Evolutionary conservation across 2,329 filamentous ascomycete genomes (phyloP).

Genomic region (Cladosporium velox): DNA sequence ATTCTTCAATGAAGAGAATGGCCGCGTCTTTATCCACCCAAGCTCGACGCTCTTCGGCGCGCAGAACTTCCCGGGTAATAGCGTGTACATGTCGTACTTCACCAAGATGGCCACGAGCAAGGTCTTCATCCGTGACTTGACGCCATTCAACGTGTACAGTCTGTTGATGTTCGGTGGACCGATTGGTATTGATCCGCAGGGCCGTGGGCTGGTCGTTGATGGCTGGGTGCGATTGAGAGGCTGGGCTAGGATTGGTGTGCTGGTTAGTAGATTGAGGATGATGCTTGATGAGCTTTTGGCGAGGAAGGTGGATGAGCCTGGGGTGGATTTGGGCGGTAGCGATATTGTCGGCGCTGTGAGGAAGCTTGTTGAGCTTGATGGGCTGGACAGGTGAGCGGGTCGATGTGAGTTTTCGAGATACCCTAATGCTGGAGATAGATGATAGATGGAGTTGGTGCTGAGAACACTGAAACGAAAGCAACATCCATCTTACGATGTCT

Average conservation of each 20-base stretch:
- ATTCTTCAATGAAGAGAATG: conserved; percentile 82
- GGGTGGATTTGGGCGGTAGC: conserved; percentile 44
- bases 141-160: conserved; percentile 88
- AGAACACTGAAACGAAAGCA: background rate
- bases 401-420: background rate
- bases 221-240: conserved; percentile 84
- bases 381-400: conserved; percentile 44
- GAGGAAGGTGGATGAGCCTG: conserved; percentile 75
- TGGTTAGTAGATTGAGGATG: conserved; percentile 77
- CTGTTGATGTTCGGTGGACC: conserved; percentile 84
- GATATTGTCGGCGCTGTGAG: conserved; percentile 77
- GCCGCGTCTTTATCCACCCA: conserved; percentile 90
- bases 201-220: conserved; percentile 84
- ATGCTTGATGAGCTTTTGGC: conserved; percentile 87
- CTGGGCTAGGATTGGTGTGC: conserved; percentile 91
- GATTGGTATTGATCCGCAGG: conserved; percentile 83
- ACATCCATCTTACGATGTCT: no score
- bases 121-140: conserved; percentile 87
- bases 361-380: conserved; percentile 84
- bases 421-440: background rate
- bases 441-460: background rate
- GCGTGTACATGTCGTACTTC: conserved; percentile 85
- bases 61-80: conserved; percentile 73
- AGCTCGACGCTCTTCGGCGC: conserved; percentile 82
- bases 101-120: conserved; percentile 89